Conservation (phyloP, 805 yeast genomes). For the Kregervanrija fluxuum region DNA sequence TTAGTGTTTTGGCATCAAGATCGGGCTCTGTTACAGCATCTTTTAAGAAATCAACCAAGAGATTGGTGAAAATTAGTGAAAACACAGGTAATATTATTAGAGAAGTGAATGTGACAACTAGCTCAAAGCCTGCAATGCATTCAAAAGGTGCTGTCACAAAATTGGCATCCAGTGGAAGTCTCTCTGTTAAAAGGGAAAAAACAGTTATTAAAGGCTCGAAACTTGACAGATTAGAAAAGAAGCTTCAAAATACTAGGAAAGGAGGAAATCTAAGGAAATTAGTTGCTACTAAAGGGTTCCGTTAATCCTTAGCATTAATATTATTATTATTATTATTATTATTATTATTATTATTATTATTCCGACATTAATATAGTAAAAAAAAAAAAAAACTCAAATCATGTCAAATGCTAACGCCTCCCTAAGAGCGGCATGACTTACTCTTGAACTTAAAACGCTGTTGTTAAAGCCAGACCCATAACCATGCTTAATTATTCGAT, state of each 20-base stretch:
- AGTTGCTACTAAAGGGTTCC: no score
- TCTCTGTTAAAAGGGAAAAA: slow-evolving; percentile 5
- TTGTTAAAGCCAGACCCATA: slow-evolving; percentile 29
- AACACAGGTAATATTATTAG: slow-evolving; percentile 21
- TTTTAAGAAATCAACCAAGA: slow-evolving; percentile 15
- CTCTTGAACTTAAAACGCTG: slow-evolving; percentile 29
- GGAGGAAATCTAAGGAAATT: slow-evolving; percentile 2
- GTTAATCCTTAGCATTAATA: no score
- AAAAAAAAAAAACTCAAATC: background rate
- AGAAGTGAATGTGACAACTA: slow-evolving; percentile 25
- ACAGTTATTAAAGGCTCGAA: slow-evolving; percentile 6
- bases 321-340: no score
- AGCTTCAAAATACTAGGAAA: slow-evolving; percentile 11
- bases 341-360: no score
- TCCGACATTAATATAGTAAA: background rate
- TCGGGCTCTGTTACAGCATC: slow-evolving; percentile 24
- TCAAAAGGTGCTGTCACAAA: slow-evolving; percentile 24
- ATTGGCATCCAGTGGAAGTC: slow-evolving; percentile 10
- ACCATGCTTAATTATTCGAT: slow-evolving; percentile 37
- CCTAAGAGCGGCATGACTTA: slow-evolving; percentile 40
- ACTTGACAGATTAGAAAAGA: slow-evolving; percentile 9
- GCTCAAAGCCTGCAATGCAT: slow-evolving; percentile 17
- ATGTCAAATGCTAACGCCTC: slow-evolving; percentile 35
- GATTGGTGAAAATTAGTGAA: slow-evolving; percentile 14
- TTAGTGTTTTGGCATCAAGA: slow-evolving; percentile 19